Evolutionary conservation across 805 yeast species (phyloP).

Genomic region (Candida nonsorbophila): DNA sequence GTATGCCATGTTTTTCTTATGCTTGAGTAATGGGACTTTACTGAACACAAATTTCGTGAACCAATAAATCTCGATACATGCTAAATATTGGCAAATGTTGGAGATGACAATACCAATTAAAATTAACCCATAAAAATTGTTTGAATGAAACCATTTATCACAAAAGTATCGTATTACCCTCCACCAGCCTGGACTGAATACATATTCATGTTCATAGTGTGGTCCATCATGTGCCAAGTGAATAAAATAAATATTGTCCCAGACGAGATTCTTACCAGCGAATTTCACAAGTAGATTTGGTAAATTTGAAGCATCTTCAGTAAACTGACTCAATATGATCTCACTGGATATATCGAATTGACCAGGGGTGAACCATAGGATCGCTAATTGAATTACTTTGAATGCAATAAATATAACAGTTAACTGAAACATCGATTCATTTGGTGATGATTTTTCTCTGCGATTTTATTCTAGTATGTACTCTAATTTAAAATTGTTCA

Average conservation of each 20-base stretch:
- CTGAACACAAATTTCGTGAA: conserved; percentile 38
- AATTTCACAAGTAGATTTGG: conserved; percentile 41
- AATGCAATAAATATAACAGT: conserved; percentile 18
- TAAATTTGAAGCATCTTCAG: neutral
- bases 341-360: conserved; percentile 48
- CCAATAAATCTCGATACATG: conserved; percentile 44
- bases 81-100: conserved; percentile 46
- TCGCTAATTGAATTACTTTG: conserved; percentile 32
- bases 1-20: conserved; percentile 13
- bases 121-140: conserved; percentile 41
- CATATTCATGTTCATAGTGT: conserved; percentile 85
- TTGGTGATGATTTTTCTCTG: neutral
- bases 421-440: conserved; percentile 5
- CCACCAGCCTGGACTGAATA: conserved; percentile 80
- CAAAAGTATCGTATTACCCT: conserved; percentile 28
- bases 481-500: too few relatives aligned
- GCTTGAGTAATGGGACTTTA: conserved; percentile 11
- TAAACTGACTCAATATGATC: conserved; percentile 20
- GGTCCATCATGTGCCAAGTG: conserved; percentile 47
- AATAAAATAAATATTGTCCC: conserved; percentile 84
- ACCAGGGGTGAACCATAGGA: conserved; percentile 35
- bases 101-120: conserved; percentile 44
- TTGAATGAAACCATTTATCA: conserved; percentile 4
- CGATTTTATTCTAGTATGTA: neutral
- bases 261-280: too few relatives aligned